Conservation (phyloP, 225 moss, liverwort and hornwort genomes). For the Physcomitrium patens region DNA sequence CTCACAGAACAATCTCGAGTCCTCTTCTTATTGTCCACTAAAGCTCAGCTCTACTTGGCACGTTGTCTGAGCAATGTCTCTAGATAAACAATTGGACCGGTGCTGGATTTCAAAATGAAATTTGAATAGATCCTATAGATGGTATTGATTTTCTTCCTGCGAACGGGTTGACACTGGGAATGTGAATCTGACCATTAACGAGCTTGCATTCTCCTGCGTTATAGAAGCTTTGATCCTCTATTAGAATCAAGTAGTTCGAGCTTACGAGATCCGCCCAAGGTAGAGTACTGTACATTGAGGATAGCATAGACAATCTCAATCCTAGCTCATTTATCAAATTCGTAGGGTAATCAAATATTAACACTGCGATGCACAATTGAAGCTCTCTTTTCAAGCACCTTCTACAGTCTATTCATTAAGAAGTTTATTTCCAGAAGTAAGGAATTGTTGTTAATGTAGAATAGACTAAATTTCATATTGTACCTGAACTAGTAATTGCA, state of each 20-base stretch:
- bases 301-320: not conserved
- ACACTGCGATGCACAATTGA: not conserved
- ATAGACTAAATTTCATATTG: not conserved
- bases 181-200: not conserved
- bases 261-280: constrained; percentile 9
- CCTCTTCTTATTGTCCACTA: not conserved
- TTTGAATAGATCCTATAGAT: not conserved
- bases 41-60: not conserved
- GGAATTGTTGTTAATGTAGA: not conserved
- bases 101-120: not conserved
- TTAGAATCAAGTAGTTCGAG: not conserved
- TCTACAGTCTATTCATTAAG: not conserved
- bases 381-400: not conserved
- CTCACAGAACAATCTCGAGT: not conserved
- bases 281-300: constrained; percentile 6
- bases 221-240: not conserved
- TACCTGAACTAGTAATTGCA: not conserved
- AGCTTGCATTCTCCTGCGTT: constrained; percentile 1
- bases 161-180: not conserved
- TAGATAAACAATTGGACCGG: not conserved
- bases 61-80: not conserved
- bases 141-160: not conserved
- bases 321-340: not conserved
- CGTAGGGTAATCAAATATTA: constrained; percentile 8
- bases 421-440: not conserved